These are phyloP conservation scores for Elsinoe arachidis DNA, from an alignment of 2,329 filamentous ascomycete species.

Conservation along the genomic window DNA sequence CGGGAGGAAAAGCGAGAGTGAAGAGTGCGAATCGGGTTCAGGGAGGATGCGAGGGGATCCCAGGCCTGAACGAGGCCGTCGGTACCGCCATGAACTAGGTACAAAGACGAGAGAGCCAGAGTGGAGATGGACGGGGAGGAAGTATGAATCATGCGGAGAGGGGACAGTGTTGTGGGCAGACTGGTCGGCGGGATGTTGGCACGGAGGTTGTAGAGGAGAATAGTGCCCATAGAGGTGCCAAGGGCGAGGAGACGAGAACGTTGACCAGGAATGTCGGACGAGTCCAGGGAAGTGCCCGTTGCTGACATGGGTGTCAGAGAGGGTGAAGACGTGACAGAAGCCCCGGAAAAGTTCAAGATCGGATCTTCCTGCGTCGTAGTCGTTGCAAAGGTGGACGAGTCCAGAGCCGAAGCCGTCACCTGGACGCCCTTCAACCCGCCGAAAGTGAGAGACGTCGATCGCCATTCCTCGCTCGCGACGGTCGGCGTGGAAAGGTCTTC, in stretches of 20 bases:
- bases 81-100: constrained; percentile 85
- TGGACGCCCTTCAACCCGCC: constrained; percentile 50
- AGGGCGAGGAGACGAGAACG: constrained; percentile 71
- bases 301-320: constrained; percentile 44
- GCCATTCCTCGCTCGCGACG: constrained; percentile 54
- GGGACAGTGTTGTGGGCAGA: constrained; percentile 52
- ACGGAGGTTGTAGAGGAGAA: constrained; percentile 80
- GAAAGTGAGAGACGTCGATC: constrained; percentile 52
- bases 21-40: constrained; percentile 72
- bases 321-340: constrained; percentile 45
- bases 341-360: constrained; percentile 50
- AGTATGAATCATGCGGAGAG: constrained; percentile 76
- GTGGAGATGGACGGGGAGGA: constrained; percentile 82
- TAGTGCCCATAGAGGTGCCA: constrained; percentile 68
- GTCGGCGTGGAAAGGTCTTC: constrained; percentile 17
- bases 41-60: constrained; percentile 81
- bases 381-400: constrained; percentile 63
- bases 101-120: constrained; percentile 73
- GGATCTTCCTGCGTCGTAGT: constrained; percentile 72
- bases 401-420: constrained; percentile 63
- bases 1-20: constrained; percentile 77
- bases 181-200: constrained; percentile 48
- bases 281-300: constrained; percentile 36
- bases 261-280: constrained; percentile 69
- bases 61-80: constrained; percentile 93